A percentile compares a stretch with the other conserved stretches of the same genome.
phyloP scores from a whole-genome alignment of 108 stramenopile genomes.

The Cylindrotheca closterium region DNA sequence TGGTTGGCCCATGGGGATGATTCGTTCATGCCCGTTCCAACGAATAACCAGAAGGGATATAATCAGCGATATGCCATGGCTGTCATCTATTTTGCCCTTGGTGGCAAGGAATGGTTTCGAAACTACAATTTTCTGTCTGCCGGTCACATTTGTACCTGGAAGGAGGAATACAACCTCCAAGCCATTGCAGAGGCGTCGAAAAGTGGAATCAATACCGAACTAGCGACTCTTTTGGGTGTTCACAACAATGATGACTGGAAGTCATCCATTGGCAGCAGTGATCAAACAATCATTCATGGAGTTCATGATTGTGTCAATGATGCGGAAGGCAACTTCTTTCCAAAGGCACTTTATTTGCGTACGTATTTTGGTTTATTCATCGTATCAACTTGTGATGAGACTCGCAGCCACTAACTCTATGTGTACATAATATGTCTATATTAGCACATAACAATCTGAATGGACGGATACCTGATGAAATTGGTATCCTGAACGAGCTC shows the following conservation, averaged over 20 bases:
- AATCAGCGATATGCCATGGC: conserved; percentile 41
- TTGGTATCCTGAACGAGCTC: conserved; percentile 11
- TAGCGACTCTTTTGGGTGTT: conserved; percentile 12
- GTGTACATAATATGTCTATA: background rate
- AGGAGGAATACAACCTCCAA: background rate
- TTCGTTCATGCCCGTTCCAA: conserved; percentile 10
- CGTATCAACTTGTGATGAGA: background rate
- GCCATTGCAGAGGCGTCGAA: background rate
- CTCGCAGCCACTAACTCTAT: background rate
- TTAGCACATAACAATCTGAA: conserved; percentile 1
- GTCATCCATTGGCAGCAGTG: conserved; percentile 17
- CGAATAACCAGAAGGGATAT: background rate
- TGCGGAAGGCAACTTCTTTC: conserved; percentile 2
- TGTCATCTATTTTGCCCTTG: conserved; percentile 44
- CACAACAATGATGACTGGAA: conserved; percentile 3
- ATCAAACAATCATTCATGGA: background rate
- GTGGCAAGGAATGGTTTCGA: conserved; percentile 37
- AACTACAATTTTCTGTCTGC: conserved; percentile 44
- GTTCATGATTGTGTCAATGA: conserved; percentile 5
- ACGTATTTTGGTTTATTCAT: background rate
- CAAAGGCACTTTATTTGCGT: conserved; percentile 22
- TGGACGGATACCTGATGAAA: conserved; percentile 13
- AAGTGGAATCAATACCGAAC: background rate
- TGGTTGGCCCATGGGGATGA: conserved; percentile 46
- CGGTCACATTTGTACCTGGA: conserved; percentile 53